Evolutionary conservation across 1,284 basidiomycete species (phyloP).

Genomic region (Marasmius oreades): DNA sequence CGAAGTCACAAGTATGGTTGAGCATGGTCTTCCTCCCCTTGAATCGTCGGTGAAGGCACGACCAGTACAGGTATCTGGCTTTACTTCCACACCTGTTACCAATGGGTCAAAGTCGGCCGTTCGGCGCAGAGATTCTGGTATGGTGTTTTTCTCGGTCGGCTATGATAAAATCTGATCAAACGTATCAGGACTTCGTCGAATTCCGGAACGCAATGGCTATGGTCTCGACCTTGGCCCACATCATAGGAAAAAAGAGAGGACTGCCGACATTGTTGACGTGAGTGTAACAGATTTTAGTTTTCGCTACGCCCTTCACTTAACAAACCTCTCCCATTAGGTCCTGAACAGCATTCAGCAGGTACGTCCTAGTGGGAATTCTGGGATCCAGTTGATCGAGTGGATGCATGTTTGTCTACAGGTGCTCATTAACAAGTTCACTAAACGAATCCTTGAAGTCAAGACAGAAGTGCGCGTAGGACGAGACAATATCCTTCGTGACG

Average conservation of each 20-base stretch:
- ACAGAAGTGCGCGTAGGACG: slow-evolving; percentile 38
- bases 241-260: not conserved
- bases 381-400: too few species aligned
- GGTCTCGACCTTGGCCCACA: not conserved
- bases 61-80: too few species aligned
- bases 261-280: not conserved
- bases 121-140: too few species aligned
- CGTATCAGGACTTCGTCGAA: too few species aligned
- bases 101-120: too few species aligned
- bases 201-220: too few species aligned
- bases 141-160: too few species aligned
- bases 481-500: slow-evolving; percentile 37
- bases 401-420: slow-evolving; percentile 26
- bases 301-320: not conserved
- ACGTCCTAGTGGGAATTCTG: not conserved
- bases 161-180: too few species aligned
- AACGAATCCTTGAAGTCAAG: slow-evolving; percentile 37
- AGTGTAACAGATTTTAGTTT: not conserved
- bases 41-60: too few species aligned
- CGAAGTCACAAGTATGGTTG: too few species aligned
- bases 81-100: too few species aligned
- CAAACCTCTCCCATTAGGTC: not conserved
- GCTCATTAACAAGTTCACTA: slow-evolving; percentile 38
- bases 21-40: too few species aligned
- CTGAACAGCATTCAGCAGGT: not conserved